A percentile compares a stretch with the other conserved stretches of the same genome.
Evolutionary conservation across 768 basidiomycete species (phyloP).

Genomic region (Mycena sanguinolenta): DNA sequence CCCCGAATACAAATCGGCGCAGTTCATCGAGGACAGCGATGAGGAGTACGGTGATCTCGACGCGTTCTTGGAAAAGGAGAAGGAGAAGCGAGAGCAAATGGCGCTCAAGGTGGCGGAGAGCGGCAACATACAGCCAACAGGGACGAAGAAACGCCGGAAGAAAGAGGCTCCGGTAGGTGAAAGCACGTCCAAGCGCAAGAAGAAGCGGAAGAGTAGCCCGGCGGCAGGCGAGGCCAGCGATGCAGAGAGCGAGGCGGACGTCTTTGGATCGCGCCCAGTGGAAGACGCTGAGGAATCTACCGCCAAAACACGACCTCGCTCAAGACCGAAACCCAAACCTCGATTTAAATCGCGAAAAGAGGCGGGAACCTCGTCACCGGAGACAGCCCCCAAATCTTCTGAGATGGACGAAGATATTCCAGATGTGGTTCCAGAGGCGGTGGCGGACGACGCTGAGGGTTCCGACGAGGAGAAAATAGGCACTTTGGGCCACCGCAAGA

Average conservation of each 20-base stretch:
- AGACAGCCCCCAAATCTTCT: constrained; percentile 10
- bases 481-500: constrained; percentile 16
- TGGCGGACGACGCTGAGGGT: background rate
- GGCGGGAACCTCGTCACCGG: constrained; percentile 9
- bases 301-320: constrained; percentile 7
- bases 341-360: constrained; percentile 13
- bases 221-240: background rate
- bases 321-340: constrained; percentile 7
- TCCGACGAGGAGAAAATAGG: constrained; percentile 23
- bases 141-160: constrained; percentile 63
- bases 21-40: constrained; percentile 94
- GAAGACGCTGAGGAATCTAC: background rate
- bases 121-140: constrained; percentile 45
- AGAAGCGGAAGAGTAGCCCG: constrained; percentile 34
- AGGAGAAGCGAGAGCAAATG: constrained; percentile 37
- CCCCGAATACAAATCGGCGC: constrained; percentile 75
- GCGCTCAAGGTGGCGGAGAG: constrained; percentile 1
- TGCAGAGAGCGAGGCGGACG: constrained; percentile 1
- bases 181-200: constrained; percentile 38
- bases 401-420: constrained; percentile 18
- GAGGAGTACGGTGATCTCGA: constrained; percentile 86
- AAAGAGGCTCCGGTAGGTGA: constrained; percentile 49
- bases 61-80: constrained; percentile 81
- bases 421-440: constrained; percentile 5
- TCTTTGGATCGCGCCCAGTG: background rate